These are phyloP conservation scores for Hypoxylon cercidicola DNA, from an alignment of 495 filamentous ascomycete genomes.

Conservation along the genomic window DNA sequence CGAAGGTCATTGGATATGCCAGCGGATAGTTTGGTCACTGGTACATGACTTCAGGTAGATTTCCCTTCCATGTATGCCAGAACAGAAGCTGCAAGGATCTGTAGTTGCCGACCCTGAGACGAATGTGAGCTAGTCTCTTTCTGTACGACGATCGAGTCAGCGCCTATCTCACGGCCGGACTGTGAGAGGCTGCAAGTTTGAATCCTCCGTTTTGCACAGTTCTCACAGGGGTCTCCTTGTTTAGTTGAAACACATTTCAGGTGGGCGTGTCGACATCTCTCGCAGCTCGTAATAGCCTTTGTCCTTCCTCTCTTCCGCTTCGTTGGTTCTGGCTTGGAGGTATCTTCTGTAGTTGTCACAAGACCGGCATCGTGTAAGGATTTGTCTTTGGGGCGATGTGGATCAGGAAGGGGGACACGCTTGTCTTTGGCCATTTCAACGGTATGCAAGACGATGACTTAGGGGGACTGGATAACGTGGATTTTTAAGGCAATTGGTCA, in stretches of 20 bases:
- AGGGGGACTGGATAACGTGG: too few relatives aligned
- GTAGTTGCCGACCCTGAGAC: slow-evolving; percentile 1
- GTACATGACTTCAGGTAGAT: too few relatives aligned
- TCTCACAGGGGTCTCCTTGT: slow-evolving; percentile 25
- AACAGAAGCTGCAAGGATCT: slow-evolving; percentile 16
- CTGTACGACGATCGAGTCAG: not conserved
- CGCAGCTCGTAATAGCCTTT: slow-evolving; percentile 37
- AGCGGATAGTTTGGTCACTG: too few relatives aligned
- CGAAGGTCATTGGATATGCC: too few relatives aligned
- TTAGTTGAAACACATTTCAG: slow-evolving; percentile 32
- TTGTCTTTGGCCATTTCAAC: not conserved
- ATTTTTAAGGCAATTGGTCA: too few relatives aligned
- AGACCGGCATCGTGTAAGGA: not conserved
- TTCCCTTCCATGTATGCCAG: slow-evolving; percentile 14
- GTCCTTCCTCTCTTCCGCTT: slow-evolving; percentile 26
- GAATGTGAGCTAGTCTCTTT: not conserved
- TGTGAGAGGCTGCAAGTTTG: slow-evolving; percentile 26
- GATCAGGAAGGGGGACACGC: slow-evolving; percentile 26
- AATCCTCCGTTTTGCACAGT: slow-evolving; percentile 30
- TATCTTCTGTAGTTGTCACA: not conserved
- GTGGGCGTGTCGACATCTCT: slow-evolving; percentile 33
- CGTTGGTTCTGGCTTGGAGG: not conserved
- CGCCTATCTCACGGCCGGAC: not conserved
- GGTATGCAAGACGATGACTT: not conserved
- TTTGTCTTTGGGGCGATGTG: slow-evolving; percentile 3